phyloP scores from a whole-genome alignment of 345 rosid species.

The Camelina sativa region DNA sequence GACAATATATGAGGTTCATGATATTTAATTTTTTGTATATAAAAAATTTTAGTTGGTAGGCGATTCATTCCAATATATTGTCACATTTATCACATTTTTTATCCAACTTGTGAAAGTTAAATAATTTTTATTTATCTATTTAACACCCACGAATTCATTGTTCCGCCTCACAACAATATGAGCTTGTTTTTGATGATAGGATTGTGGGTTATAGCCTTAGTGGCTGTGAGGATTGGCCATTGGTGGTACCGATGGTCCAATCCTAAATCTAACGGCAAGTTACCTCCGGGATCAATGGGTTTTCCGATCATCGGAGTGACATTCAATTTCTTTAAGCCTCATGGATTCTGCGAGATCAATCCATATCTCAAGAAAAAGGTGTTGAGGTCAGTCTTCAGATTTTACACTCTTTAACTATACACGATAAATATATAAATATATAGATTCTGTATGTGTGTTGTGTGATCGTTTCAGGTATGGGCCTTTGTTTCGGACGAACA shows the following conservation, averaged over 20 bases:
- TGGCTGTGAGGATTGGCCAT: slow-evolving; percentile 21
- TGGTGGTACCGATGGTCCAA: slow-evolving; percentile 40
- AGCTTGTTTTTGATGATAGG: not conserved
- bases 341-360: slow-evolving; percentile 27
- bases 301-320: slow-evolving; percentile 44
- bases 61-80: no score
- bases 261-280: slow-evolving; percentile 43
- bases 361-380: slow-evolving; percentile 41
- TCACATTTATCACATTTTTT: no score
- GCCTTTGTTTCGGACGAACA: slow-evolving; percentile 47
- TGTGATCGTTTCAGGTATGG: slow-evolving; percentile 47
- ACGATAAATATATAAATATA: not conserved
- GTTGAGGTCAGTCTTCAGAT: slow-evolving; percentile 9
- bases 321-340: slow-evolving; percentile 24
- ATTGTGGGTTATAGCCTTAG: not conserved
- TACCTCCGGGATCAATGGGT: slow-evolving; percentile 44
- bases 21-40: no score
- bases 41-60: no score
- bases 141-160: not conserved
- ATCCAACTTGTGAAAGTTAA: no score
- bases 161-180: slow-evolving; percentile 1
- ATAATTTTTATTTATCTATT: not conserved
- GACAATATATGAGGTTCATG: no score
- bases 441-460: not conserved
- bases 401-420: not conserved